These are phyloP conservation scores for Talaromyces sp. DNA, from an alignment of 2,329 filamentous ascomycete species.

Conservation along the genomic window DNA sequence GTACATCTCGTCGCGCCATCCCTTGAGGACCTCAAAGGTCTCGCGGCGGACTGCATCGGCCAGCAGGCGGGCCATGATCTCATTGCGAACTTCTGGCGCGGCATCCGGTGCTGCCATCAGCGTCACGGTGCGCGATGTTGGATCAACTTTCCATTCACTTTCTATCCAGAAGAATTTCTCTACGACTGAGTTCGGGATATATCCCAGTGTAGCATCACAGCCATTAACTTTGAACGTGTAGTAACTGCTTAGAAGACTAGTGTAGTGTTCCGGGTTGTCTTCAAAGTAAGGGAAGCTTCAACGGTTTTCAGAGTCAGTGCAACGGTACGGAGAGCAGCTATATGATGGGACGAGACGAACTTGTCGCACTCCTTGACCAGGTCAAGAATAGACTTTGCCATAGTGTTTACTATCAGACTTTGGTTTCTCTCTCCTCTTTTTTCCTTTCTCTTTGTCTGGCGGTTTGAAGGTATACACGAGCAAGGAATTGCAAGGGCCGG, in stretches of 20 bases:
- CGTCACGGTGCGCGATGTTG: conserved; percentile 55
- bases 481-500: background rate
- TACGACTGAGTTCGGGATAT: conserved; percentile 48
- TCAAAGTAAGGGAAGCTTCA: conserved; percentile 72
- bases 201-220: conserved; percentile 59
- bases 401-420: background rate
- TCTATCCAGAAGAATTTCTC: conserved; percentile 45
- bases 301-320: background rate
- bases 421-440: background rate
- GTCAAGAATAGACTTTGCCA: conserved; percentile 33
- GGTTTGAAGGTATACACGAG: background rate
- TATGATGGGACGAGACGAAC: conserved; percentile 20
- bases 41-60: conserved; percentile 63
- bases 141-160: conserved; percentile 56
- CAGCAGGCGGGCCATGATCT: conserved; percentile 52
- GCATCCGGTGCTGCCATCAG: conserved; percentile 51
- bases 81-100: conserved; percentile 59
- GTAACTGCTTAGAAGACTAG: conserved; percentile 49
- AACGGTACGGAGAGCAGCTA: background rate
- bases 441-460: background rate
- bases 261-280: conserved; percentile 52
- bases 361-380: conserved; percentile 54
- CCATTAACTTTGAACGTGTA: conserved; percentile 63
- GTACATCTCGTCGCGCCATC: conserved; percentile 78
- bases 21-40: conserved; percentile 67